phyloP scores from a whole-genome alignment of 1,284 basidiomycete genomes.

The Trichosporon faecale region DNA sequence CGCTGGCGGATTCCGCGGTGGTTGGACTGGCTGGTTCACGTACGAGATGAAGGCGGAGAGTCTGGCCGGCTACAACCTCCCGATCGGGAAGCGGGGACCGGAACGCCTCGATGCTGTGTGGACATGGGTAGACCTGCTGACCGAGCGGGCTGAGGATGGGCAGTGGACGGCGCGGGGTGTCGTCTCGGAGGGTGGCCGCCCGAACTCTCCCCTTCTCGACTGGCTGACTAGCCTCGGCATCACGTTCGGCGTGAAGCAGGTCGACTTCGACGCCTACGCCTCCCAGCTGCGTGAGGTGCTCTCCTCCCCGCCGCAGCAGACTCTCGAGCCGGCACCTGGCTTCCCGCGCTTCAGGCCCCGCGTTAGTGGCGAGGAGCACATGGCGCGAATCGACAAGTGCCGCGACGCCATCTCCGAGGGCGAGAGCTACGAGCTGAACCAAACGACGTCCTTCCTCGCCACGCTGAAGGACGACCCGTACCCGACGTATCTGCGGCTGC shows the following conservation, averaged over 20 bases:
- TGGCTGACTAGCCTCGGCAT: conserved; percentile 41
- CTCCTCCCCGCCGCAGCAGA: not conserved
- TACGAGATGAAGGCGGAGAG: conserved; percentile 59
- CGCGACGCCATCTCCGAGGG: conserved; percentile 76
- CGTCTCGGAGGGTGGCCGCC: conserved; percentile 25
- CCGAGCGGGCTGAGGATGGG: conserved; percentile 49
- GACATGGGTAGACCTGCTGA: conserved; percentile 51
- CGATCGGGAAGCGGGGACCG: conserved; percentile 18
- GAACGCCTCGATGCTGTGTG: conserved; percentile 46
- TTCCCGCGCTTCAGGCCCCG: conserved; percentile 46
- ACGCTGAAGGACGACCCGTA: conserved; percentile 38
- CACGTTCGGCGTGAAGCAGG: conserved; percentile 29
- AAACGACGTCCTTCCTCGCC: conserved; percentile 68
- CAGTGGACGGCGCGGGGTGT: conserved; percentile 54
- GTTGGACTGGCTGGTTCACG: conserved; percentile 57
- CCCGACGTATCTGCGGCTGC: conserved; percentile 58
- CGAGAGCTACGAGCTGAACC: conserved; percentile 93
- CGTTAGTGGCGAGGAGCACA: conserved; percentile 58
- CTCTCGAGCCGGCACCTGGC: conserved; percentile 12
- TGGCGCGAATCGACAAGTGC: conserved; percentile 67
- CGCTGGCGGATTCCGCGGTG: conserved; percentile 49
- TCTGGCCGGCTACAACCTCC: conserved; percentile 43
- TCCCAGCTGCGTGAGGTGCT: conserved; percentile 18
- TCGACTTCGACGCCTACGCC: conserved; percentile 29
- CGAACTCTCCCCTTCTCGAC: conserved; percentile 27